Conservation (phyloP, 805 yeast species). For the Clavispora carvajalis region DNA sequence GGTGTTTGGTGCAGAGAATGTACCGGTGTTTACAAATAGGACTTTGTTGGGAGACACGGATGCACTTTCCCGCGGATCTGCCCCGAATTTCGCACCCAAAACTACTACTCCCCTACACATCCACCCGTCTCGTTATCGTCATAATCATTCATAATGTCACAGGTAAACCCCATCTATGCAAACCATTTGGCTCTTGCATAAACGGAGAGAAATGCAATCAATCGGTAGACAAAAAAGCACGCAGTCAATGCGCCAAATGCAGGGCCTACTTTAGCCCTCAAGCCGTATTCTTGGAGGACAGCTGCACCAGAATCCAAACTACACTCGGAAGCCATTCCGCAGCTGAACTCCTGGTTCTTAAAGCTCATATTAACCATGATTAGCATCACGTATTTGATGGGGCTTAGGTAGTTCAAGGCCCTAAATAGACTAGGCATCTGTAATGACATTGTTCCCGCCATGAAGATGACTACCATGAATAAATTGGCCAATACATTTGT, state of each 20-base stretch:
- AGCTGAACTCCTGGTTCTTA: conserved; percentile 43
- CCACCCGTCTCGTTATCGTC: no score
- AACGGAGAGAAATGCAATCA: conserved; percentile 24
- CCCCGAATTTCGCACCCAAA: no score
- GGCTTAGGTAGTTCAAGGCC: conserved; percentile 73
- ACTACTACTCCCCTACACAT: no score
- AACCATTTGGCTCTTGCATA: conserved; percentile 26
- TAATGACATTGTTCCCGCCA: conserved; percentile 82
- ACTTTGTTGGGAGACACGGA: not conserved
- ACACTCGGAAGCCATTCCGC: conserved; percentile 44
- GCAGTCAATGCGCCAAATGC: conserved; percentile 37
- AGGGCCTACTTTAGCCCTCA: conserved; percentile 32
- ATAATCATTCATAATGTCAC: no score
- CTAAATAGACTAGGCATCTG: conserved; percentile 64
- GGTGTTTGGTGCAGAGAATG: not conserved
- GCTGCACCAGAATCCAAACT: conserved; percentile 47
- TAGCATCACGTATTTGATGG: conserved; percentile 67
- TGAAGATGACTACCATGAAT: conserved; percentile 66
- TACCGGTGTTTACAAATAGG: not conserved
- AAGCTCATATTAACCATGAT: conserved; percentile 58
- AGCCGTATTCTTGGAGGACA: conserved; percentile 48
- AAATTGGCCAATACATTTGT: conserved; percentile 65
- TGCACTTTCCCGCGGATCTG: no score
- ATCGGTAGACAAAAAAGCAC: conserved; percentile 38
- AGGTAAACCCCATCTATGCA: not conserved